Evolutionary conservation across 805 yeast species (phyloP).

Genomic region (Candida manassasensis): DNA sequence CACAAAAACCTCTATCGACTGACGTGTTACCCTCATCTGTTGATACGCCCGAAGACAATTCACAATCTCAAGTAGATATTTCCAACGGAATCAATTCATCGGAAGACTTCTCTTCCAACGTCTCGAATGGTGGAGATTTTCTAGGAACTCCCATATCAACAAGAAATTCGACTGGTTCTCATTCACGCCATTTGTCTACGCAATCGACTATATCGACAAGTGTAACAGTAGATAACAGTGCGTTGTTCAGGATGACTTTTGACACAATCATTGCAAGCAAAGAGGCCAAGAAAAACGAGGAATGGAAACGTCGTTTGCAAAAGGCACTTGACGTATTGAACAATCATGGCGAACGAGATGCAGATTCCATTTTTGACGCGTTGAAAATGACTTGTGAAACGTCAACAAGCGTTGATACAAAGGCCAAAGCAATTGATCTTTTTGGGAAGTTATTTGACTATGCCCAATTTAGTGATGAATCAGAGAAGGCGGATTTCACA

Average conservation of each 20-base stretch:
- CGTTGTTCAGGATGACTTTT: constrained; percentile 49
- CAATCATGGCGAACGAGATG: constrained; percentile 37
- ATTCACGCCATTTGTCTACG: constrained; percentile 13
- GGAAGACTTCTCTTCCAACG: too few species aligned
- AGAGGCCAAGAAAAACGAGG: constrained; percentile 53
- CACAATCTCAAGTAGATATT: too few species aligned
- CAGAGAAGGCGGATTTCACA: constrained; percentile 55
- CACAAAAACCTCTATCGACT: too few species aligned
- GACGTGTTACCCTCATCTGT: too few species aligned
- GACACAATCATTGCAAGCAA: constrained; percentile 53
- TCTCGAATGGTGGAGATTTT: too few species aligned
- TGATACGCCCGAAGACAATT: too few species aligned
- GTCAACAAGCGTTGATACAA: constrained; percentile 51
- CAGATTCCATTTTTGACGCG: constrained; percentile 67
- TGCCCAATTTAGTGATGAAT: constrained; percentile 61
- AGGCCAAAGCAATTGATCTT: constrained; percentile 74
- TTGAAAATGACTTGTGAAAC: constrained; percentile 72
- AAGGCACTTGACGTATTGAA: constrained; percentile 41
- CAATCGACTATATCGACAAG: constrained; percentile 12
- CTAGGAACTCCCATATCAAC: constrained; percentile 1
- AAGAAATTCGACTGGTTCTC: constrained; percentile 3
- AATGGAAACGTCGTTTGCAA: constrained; percentile 31
- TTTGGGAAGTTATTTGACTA: constrained; percentile 87
- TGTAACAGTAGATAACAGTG: constrained; percentile 21
- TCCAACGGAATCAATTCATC: too few species aligned